Base-by-base conservation (phyloP, 2,329 filamentous ascomycete genomes). In the Neurospora crassa region DNA sequence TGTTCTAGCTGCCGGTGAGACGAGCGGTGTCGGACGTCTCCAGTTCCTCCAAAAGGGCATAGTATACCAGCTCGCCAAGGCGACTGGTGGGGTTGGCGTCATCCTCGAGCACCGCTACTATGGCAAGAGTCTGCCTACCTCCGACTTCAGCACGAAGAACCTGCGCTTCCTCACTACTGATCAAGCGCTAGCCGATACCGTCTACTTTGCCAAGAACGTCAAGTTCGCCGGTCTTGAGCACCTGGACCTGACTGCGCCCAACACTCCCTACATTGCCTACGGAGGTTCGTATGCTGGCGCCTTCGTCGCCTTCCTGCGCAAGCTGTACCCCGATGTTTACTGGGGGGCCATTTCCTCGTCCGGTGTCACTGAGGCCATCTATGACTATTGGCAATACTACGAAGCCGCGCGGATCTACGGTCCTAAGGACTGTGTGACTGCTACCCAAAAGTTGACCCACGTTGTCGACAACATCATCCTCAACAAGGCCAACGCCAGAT, bases 21-120 rank as follows among this genome's bases (percentile, higher is more conserved):
- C 89, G 0, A 82, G 82, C 72, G 91, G 86, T 10, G 81, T 79
- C n/a, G 87, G 79, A 41, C 86, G 92, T 16, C 82, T 96, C 20
- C 86, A 87, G 0, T 95, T 87, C 77, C 81, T 97, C 11, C 88
- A 94, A 75, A 92, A 96, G 78, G 93, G 93, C 69, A 91, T 97
- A 69, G 84, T 93, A 0, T 85, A 89, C 43, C 86, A 92, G 74
- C 84, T 97, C 20, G 87, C 90, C 3, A 83, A 90, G 75, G 91
- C 90, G 0, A 92, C 91, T 0, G 83, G 89, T 71, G 93, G 93
- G 1, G 81, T 97, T 37, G 92, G 90, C 3, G 91, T 97, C 2
- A 87, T 97, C 67, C 85, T 97, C 2, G 93, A 97, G 82, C 93
- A 97, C 78, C 88, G 93, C 40, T 97, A 96, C 83, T 97, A 97